Base-by-base conservation (phyloP, 306 rosid genomes). In the Pachyrhizus erosus region DNA sequence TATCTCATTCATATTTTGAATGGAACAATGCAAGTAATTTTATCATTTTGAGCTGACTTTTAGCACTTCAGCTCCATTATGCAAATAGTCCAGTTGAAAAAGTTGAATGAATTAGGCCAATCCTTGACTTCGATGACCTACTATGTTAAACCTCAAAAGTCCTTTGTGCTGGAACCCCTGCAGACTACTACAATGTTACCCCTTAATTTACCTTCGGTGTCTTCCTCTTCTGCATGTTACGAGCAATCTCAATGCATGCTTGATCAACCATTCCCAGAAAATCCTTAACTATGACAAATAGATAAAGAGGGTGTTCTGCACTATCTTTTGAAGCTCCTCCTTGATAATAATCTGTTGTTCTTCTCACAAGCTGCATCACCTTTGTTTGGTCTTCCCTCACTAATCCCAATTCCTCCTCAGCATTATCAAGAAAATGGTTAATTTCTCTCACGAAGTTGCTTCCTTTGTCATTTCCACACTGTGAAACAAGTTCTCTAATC, bases 261-360 rank as follows among this genome's bases (percentile, higher is more conserved):
- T 73, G 92, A 88, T 96, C 99, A 23, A 93, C 98, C 99, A 91
- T 93, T 73, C 85, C 89, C 6, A 96, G 88, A 52, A 96, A 96
- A 88, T 96, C 97, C 81, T 90, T 96, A 1, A 96, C 93, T 60
- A 93, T 87, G 21, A 71, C 91, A 86, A 96, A 96, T 9, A 96
- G 83, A 78, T 89, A 89, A 87, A 92, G 90, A 23, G 91, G 80
- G 49, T 90, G 87, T 43, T 89, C 91, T 81, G 84, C 88, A 60
- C 64, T 80, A 1, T 90, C 91, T 82, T 83, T 93, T 15, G 90
- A 91, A 86, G 89, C 82, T 62, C 92, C 97, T 15, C 91, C 88
- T 83, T 96, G 94, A 76, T 89, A 92, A 81, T 89, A 92, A 48
- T 92, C 91, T 6, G 92, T 92, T 67, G 94, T 93, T 78, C 80